Percentiles rank a stretch among this genome's conserved stretches.
phyloP scores from a whole-genome alignment of 371 early-diverging fungal species.

The Zancudomyces culisetae region DNA sequence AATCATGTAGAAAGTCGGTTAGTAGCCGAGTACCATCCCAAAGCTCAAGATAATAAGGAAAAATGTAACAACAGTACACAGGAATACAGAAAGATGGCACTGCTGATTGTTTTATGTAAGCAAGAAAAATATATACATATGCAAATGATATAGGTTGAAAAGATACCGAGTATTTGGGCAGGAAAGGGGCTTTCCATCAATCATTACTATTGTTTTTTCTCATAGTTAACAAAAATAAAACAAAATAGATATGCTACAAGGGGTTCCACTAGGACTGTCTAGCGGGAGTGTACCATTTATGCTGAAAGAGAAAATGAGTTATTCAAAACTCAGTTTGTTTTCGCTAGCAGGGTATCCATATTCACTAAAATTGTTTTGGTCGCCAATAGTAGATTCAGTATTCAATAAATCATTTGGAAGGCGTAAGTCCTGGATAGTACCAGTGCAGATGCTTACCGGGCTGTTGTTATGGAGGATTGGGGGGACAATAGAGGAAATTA shows the following conservation, averaged over 20 bases:
- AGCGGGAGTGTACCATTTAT: conserved; percentile 86
- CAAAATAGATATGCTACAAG: conserved; percentile 62
- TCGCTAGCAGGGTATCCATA: conserved; percentile 90
- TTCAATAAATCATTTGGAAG: conserved; percentile 66
- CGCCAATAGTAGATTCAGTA: conserved; percentile 83
- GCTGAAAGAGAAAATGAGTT: conserved; percentile 74
- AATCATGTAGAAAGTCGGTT: too few relatives aligned
- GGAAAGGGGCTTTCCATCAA: too few relatives aligned
- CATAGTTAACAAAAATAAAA: too few relatives aligned
- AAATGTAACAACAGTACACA: too few relatives aligned
- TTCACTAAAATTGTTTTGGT: conserved; percentile 79
- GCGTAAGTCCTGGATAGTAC: conserved; percentile 95
- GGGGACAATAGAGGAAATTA: conserved; percentile 44
- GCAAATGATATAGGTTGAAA: too few relatives aligned
- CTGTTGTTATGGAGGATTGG: conserved; percentile 59
- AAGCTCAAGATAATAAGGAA: too few relatives aligned
- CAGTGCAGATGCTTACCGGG: conserved; percentile 73
- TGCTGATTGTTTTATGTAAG: too few relatives aligned
- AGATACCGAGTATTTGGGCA: too few relatives aligned
- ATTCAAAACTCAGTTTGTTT: conserved; percentile 78
- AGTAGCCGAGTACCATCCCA: too few relatives aligned
- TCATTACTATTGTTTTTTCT: too few relatives aligned
- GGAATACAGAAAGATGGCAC: too few relatives aligned
- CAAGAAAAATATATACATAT: too few relatives aligned
- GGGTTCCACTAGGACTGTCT: conserved; percentile 78